Conservation (phyloP, 805 yeast species). For the Nematodospora valgi region DNA sequence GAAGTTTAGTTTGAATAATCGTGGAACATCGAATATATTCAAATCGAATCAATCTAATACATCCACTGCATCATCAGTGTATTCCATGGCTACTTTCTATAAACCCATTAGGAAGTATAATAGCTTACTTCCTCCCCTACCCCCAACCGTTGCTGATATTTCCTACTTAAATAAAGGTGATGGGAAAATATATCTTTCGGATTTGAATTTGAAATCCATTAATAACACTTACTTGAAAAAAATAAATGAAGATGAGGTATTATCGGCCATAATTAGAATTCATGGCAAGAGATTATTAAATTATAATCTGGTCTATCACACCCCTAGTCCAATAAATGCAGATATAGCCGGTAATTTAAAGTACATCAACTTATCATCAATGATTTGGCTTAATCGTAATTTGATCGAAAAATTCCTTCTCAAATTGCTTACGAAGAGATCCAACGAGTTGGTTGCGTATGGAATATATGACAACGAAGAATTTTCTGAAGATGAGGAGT, state of each 20-base stretch:
- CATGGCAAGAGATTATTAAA: slow-evolving; percentile 16
- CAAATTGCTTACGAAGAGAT: slow-evolving; percentile 18
- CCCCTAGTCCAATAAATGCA: slow-evolving; percentile 2
- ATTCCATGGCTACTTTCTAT: slow-evolving; percentile 21
- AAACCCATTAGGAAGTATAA: slow-evolving; percentile 34
- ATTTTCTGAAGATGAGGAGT: slow-evolving; percentile 10
- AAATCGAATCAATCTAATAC: slow-evolving; percentile 9
- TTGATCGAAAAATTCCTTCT: slow-evolving; percentile 33
- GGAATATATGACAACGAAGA: slow-evolving; percentile 5
- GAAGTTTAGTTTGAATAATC: slow-evolving; percentile 1
- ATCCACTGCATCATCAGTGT: slow-evolving; percentile 24
- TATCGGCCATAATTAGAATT: slow-evolving; percentile 23
- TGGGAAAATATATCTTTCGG: slow-evolving; percentile 36
- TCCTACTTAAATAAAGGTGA: slow-evolving; percentile 28
- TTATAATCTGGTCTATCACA: slow-evolving; percentile 3
- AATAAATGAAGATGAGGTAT: slow-evolving; percentile 31
- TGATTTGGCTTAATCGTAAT: slow-evolving; percentile 46
- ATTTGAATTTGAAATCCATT: slow-evolving; percentile 38
- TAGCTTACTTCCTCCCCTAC: slow-evolving; percentile 37
- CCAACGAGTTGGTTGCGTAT: slow-evolving; percentile 3
- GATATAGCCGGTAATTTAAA: slow-evolving; percentile 21
- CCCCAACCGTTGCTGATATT: slow-evolving; percentile 23
- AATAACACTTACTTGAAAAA: slow-evolving; percentile 27
- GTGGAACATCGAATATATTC: slow-evolving; percentile 5
- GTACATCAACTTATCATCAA: slow-evolving; percentile 40